These are phyloP conservation scores for Wickerhamiella vanderwaltii DNA, from an alignment of 805 yeast genomes.

Conservation along the genomic window DNA sequence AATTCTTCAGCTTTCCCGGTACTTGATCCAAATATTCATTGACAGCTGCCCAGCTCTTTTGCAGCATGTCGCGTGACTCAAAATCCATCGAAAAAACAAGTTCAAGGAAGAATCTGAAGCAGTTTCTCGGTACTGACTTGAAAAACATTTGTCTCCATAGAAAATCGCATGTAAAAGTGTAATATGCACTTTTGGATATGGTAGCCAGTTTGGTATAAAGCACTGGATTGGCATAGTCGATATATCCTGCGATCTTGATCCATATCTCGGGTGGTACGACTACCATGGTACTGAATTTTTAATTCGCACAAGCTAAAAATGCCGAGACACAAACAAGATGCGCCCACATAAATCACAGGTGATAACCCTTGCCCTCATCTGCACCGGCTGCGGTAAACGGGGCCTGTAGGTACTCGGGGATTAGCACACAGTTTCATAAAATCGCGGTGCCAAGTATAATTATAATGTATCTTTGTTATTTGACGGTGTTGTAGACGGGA, in stretches of 20 bases:
- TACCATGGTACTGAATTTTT: not conserved
- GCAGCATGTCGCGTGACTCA: not conserved
- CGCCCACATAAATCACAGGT: too few relatives aligned
- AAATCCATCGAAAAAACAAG: not conserved
- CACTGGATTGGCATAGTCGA: slow-evolving; percentile 5
- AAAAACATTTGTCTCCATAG: not conserved
- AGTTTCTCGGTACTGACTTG: not conserved
- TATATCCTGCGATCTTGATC: not conserved
- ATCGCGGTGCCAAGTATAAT: too few relatives aligned
- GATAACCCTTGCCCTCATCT: too few relatives aligned
- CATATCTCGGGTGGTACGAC: slow-evolving; percentile 7
- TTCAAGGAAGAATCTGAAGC: not conserved
- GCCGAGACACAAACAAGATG: too few relatives aligned
- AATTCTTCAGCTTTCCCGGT: not conserved
- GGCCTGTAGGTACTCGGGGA: too few relatives aligned
- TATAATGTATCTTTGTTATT: too few relatives aligned
- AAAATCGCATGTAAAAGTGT: slow-evolving; percentile 4
- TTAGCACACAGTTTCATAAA: too few relatives aligned
- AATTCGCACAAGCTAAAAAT: too few relatives aligned
- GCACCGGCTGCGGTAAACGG: too few relatives aligned
- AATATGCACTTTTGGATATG: not conserved
- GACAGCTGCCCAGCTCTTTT: slow-evolving; percentile 3
- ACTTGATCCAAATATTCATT: slow-evolving; percentile 1
- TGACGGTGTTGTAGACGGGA: too few relatives aligned
- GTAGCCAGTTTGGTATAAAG: slow-evolving; percentile 1